Percentiles rank a stretch among this genome's conserved stretches.
Conservation (phyloP, 2,329 filamentous ascomycete species). For the Pseudogymnoascus sp. region DNA sequence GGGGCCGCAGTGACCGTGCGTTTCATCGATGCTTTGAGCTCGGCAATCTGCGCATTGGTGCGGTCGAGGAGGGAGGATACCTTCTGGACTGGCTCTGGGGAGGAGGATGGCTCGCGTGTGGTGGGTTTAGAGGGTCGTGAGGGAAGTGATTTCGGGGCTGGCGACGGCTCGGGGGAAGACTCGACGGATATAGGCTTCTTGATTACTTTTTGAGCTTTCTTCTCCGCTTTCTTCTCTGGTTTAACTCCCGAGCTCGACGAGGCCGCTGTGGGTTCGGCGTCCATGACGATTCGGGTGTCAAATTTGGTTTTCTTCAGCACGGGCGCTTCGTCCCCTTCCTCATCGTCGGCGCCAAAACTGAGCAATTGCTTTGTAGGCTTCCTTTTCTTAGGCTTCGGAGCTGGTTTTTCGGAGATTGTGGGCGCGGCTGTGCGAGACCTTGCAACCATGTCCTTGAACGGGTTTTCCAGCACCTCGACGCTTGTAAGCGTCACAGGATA, state of each 20-base stretch:
- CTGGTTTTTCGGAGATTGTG: constrained; percentile 36
- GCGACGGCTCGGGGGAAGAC: constrained; percentile 32
- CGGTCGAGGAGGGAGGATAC: constrained; percentile 46
- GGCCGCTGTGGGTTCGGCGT: constrained; percentile 34
- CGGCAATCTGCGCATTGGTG: constrained; percentile 73
- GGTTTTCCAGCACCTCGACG: constrained; percentile 71
- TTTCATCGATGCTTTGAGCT: constrained; percentile 74
- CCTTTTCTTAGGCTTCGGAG: constrained; percentile 58
- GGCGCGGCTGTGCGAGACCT: constrained; percentile 49
- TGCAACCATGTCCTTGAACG: constrained; percentile 73
- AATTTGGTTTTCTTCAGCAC: constrained; percentile 70
- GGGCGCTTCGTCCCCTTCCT: constrained; percentile 46
- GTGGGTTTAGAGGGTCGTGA: constrained; percentile 28
- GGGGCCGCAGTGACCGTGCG: constrained; percentile 47
- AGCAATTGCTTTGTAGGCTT: constrained; percentile 69
- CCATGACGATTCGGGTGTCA: constrained; percentile 64
- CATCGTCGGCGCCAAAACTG: constrained; percentile 64
- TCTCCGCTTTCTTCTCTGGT: constrained; percentile 26
- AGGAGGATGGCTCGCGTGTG: constrained; percentile 27
- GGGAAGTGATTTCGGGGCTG: constrained; percentile 24
- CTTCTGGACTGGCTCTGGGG: constrained; percentile 29
- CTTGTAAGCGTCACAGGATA: constrained; percentile 74
- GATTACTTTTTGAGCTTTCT: constrained; percentile 24
- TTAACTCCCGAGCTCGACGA: constrained; percentile 23
- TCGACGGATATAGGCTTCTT: constrained; percentile 29